Percentiles rank a stretch among this genome's conserved stretches.
These are phyloP conservation scores for Cyberlindnera xishuangbannaensis DNA, from an alignment of 805 yeast genomes.

Conservation along the genomic window DNA sequence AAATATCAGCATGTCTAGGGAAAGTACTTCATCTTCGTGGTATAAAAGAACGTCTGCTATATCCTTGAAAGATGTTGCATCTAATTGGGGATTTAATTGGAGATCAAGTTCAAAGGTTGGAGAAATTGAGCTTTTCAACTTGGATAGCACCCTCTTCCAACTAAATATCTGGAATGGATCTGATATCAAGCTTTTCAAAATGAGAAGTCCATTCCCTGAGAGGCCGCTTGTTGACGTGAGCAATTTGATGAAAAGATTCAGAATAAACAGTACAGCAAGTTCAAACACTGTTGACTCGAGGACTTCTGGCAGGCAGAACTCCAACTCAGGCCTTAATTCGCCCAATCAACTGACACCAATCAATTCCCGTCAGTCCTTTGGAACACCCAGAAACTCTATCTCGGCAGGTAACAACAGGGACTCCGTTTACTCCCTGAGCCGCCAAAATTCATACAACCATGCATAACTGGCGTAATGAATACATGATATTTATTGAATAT, in stretches of 20 bases:
- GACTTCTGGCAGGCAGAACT: conserved; percentile 11
- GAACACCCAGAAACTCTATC: conserved; percentile 23
- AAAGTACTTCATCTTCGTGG: conserved; percentile 18
- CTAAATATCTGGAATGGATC: conserved; percentile 20
- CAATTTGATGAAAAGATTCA: conserved; percentile 33
- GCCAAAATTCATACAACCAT: conserved; percentile 12
- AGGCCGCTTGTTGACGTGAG: conserved; percentile 38
- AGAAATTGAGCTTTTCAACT: conserved; percentile 7
- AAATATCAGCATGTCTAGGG: conserved; percentile 17
- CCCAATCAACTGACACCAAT: conserved; percentile 26
- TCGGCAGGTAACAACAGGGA: conserved; percentile 13
- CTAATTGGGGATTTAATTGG: conserved; percentile 33
- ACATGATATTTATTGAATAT: neutral
- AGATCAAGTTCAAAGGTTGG: conserved; percentile 11
- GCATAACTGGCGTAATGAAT: neutral
- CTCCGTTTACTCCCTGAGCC: conserved; percentile 16
- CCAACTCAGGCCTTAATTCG: conserved; percentile 15
- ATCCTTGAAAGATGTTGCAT: conserved; percentile 29
- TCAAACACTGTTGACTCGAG: conserved; percentile 16
- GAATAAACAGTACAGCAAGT: conserved; percentile 27
- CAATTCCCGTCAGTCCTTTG: conserved; percentile 24
- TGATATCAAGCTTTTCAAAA: conserved; percentile 23
- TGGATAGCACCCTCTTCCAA: conserved; percentile 18
- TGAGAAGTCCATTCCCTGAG: conserved; percentile 34
- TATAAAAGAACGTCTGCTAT: conserved; percentile 22